Base-by-base conservation (phyloP, 306 rosid genomes). In the Ochetophila trinervis region DNA sequence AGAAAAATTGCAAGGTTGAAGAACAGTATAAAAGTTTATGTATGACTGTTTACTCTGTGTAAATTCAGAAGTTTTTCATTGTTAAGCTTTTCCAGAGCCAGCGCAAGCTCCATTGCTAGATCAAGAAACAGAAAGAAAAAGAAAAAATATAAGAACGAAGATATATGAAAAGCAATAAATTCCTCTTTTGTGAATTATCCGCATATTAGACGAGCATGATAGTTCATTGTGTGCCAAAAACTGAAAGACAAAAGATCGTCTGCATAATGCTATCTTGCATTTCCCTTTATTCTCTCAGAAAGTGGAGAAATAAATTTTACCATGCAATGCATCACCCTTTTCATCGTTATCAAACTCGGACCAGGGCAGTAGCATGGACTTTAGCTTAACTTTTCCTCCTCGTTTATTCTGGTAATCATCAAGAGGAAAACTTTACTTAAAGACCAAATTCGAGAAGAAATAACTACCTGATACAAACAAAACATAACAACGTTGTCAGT, bases 291-390 rank as follows among this genome's bases (percentile, higher is more conserved):
- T 20, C 12, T 20, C 12, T 35, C 14, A 13, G 5, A 22, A 62
- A 17, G 45, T 9, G 1, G 45, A 2, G 13, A 8, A 8, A 9
- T 11, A 17, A 66, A 62, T 53, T 70, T 27, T 53, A 82, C 83
- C 82, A 54, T 70, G 45, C 70, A 81, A 70, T 32, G 86, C 86
- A 16, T 81, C 78, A 15, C 86, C 78, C 67, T 78, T 82, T 63
- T 77, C 80, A 12, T 20, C 7, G 21, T 78, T 60, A 71, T 71
- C 83, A 74, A 74, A 82, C 53, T 82, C 78, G 3, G 83, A 66
- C 48, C 53, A 40, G 36, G 83, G 76, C 78, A 59, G 67, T 47
- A 71, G 45, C 63, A 72, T 75, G 22, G 81, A 45, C 14, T 68
- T 78, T 53, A 80, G 76, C 73, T 53, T 58, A 16, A 80, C 84